A percentile compares a stretch with the other conserved stretches of the same genome.
Conservation (phyloP, 2,329 filamentous ascomycete genomes). For the Daldinia sp. region DNA sequence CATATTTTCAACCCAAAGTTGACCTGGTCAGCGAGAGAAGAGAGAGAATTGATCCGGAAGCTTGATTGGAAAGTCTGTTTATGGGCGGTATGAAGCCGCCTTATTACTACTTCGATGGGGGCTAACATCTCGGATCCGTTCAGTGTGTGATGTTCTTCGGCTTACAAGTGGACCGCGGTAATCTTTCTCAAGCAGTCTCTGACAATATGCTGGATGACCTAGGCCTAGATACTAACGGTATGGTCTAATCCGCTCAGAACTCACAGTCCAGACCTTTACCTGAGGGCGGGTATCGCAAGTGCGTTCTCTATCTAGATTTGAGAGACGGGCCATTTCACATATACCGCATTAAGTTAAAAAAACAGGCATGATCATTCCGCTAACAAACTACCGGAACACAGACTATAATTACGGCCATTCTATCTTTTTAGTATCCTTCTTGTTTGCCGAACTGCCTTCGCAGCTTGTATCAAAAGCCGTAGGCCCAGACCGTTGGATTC, state of each 20-base stretch:
- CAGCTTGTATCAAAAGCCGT: constrained; percentile 69
- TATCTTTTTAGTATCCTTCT: constrained; percentile 65
- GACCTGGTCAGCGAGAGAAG: constrained; percentile 65
- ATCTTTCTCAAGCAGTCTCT: constrained; percentile 68
- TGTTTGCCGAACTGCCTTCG: constrained; percentile 70
- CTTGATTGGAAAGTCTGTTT: constrained; percentile 56
- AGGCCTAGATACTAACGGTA: constrained; percentile 59
- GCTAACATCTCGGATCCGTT: constrained; percentile 40
- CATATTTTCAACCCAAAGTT: constrained; percentile 67
- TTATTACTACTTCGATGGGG: constrained; percentile 12
- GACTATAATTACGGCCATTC: constrained; percentile 68
- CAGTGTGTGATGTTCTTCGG: constrained; percentile 71
- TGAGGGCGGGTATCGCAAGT: neutral
- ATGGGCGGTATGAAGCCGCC: constrained; percentile 54
- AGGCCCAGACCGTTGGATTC: constrained; percentile 52
- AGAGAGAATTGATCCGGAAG: constrained; percentile 64
- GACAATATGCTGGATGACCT: constrained; percentile 71
- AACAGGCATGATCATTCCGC: neutral
- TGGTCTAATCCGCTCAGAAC: constrained; percentile 46
- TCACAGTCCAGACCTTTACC: neutral
- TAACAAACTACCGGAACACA: constrained; percentile 27
- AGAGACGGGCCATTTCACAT: neutral
- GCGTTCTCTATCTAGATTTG: neutral
- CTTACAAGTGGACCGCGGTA: constrained; percentile 71
- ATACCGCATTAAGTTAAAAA: neutral